Base-by-base conservation (phyloP, 2,329 filamentous ascomycete genomes). In the Curvularia verruculosa region DNA sequence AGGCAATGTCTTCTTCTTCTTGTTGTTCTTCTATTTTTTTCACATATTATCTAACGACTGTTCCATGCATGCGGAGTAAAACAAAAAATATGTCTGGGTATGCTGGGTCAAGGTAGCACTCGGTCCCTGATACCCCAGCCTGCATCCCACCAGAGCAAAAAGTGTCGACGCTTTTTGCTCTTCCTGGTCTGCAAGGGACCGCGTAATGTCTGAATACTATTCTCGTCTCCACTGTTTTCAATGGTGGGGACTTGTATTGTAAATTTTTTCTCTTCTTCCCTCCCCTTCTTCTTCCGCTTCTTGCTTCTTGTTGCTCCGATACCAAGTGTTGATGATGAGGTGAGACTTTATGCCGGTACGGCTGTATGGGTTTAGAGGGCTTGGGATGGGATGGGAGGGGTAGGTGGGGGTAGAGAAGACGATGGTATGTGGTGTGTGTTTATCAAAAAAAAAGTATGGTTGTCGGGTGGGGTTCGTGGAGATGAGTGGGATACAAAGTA, bases 131-230 rank as follows among this genome's bases (percentile, higher is more conserved):
- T n/a, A n/a, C n/a, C n/a, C 57, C 49, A 46, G 54, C 55, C 47
- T 43, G 26, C 37, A 41, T 36, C 45, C 41, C 46, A 52, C 28
- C 34, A 49, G 52, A 49, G 51, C 55, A 44, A 40, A 61, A 40
- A 61, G 67, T 67, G 65, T 69, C 67, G 66, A 71, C 63, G 67
- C 63, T 52, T n/a, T n/a, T n/a, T 58, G 57, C 64, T 55, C 39
- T 56, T n/a, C 28, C 63, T 61, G 70, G 67, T 71, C 70, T 63
- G 40, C 52, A 62, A 56, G 71, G n/a, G n/a, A 67, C 70, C 67
- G 63, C 49, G 24, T 74, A 75, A 75, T 75, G 72, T 75, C 63
- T 74, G 63, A 73, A 74, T 71, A 66, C 60, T 60, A 66, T 66
- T 67, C 59, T 59, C 49, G 29, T 49, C 39, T 29, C 23, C 24